phyloP scores from a whole-genome alignment of 2,329 filamentous ascomycete genomes.

The Phialophora verrucosa region DNA sequence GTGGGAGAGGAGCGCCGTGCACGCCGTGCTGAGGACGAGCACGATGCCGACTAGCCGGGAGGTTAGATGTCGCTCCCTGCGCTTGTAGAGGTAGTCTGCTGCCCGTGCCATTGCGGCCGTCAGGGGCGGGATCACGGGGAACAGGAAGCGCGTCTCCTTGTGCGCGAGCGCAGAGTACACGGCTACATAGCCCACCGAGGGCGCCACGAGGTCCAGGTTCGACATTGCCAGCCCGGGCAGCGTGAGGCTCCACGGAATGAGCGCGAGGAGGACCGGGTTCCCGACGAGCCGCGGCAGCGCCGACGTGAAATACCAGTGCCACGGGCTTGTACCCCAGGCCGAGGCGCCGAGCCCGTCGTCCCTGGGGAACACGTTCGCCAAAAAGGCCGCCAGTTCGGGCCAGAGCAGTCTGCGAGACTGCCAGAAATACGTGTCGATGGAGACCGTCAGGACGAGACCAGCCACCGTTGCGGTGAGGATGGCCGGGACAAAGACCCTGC shows the following conservation, averaged over 20 bases:
- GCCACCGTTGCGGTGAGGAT: constrained; percentile 69
- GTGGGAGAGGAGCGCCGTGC: constrained; percentile 65
- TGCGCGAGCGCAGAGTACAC: constrained; percentile 90
- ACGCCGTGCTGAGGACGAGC: constrained; percentile 65
- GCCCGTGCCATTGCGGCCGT: constrained; percentile 77
- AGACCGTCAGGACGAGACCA: constrained; percentile 72
- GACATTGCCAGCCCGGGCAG: constrained; percentile 45
- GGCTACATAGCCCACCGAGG: constrained; percentile 72
- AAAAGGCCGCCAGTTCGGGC: constrained; percentile 89
- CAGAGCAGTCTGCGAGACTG: constrained; percentile 72
- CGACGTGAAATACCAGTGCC: constrained; percentile 83
- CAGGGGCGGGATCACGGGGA: constrained; percentile 82
- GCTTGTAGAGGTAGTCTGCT: constrained; percentile 72
- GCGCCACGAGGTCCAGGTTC: constrained; percentile 65
- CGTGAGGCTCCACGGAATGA: constrained; percentile 40
- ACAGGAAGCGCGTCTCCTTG: constrained; percentile 94
- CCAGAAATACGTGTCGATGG: constrained; percentile 93
- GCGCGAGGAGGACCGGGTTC: constrained; percentile 66
- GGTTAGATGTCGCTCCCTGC: constrained; percentile 65
- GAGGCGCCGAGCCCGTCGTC: constrained; percentile 63
- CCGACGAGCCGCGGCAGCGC: constrained; percentile 81
- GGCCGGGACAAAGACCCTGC: constrained; percentile 62
- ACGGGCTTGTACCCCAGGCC: constrained; percentile 85
- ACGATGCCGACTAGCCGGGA: constrained; percentile 62
- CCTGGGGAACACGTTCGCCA: constrained; percentile 86